Percentiles rank a stretch among this genome's conserved stretches.
Conservation (phyloP, 768 basidiomycete genomes). For the Hericium rajendrae region DNA sequence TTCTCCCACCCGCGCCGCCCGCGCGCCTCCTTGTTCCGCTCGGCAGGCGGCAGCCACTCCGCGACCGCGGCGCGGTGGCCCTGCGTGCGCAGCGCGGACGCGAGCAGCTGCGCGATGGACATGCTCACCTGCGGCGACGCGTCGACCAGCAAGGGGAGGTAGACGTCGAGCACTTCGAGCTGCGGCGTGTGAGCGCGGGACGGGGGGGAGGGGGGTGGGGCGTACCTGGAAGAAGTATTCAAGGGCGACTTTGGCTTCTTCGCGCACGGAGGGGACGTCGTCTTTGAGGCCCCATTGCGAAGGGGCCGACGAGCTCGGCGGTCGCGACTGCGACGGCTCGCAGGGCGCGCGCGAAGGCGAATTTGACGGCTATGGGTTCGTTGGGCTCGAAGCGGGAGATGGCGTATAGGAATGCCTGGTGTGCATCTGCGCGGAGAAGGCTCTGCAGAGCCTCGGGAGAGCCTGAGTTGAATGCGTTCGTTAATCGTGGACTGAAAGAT, state of each 20-base stretch:
- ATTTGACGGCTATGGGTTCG: conserved; percentile 32
- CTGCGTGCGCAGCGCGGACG: conserved; percentile 37
- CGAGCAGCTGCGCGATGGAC: conserved; percentile 52
- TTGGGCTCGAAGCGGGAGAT: conserved; percentile 37
- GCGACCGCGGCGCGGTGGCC: conserved; percentile 41
- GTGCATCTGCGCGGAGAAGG: conserved; percentile 48
- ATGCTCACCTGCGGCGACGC: conserved; percentile 31
- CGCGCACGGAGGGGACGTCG: conserved; percentile 28
- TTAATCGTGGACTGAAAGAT: background rate
- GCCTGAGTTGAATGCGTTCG: conserved; percentile 27
- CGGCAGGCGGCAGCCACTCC: conserved; percentile 53
- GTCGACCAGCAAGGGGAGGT: conserved; percentile 52
- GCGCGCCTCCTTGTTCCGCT: conserved; percentile 45
- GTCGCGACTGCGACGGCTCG: conserved; percentile 48
- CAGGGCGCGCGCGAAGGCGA: conserved; percentile 56
- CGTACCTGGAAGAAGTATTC: conserved; percentile 52
- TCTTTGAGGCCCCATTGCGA: conserved; percentile 56
- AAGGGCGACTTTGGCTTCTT: conserved; percentile 47
- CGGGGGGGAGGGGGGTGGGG: background rate
- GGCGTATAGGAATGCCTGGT: conserved; percentile 51
- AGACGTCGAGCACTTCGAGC: conserved; percentile 55
- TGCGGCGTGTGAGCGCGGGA: conserved; percentile 18
- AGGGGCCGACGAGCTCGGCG: conserved; percentile 62
- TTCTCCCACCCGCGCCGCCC: conserved; percentile 72
- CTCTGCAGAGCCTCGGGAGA: conserved; percentile 51